Base-by-base conservation (phyloP, 306 rosid genomes). In the Inga oerstediana region DNA sequence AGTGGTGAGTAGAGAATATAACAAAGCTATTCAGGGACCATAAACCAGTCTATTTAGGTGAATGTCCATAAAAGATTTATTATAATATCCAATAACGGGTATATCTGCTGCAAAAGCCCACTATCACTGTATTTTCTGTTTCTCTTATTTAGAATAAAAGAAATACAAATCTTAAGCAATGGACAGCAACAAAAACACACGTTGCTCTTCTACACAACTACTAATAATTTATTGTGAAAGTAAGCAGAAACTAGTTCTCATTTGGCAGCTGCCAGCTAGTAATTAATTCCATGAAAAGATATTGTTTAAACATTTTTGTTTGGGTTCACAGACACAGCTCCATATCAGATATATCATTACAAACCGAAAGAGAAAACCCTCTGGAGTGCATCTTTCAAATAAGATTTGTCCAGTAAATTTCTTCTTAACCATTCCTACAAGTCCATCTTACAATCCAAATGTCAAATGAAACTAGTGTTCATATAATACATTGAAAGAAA, bases 391-490 rank as follows among this genome's bases (percentile, higher is more conserved):
- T 51, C 65, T 59, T 59, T 22, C 65, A 22, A 61, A 11, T 34
- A 19, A 75, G 10, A 75, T 52, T 34, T 75, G 35, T 54, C 22
- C 2, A 16, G 48, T 7, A 30, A 32, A 17, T n/a, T 76, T n/a
- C 46, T 13, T 37, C 59, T 59, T 56, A n/a, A 56, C 11, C 7
- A 10, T 61, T 14, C 11, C 12, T 22, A 3, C 37, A 62, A 24
- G 68, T 62, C 19, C 22, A n/a, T 64, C 39, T 46, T 69, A 24
- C 37, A n/a, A 11, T 19, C 24, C 56, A 71, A 80, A 80, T 54
- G 59, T 71, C 69, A 79, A 39, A 27, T 35, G 48, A 64, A 56
- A 79, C 17, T 45, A 43, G 79, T 62, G 62, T 16, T 34, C 20
- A 43, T 32, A 52, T 1, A 52, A 75, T 75, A 52, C 54, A 56